Conservation (phyloP, 768 basidiomycete genomes). For the Agrocybe pediades region DNA sequence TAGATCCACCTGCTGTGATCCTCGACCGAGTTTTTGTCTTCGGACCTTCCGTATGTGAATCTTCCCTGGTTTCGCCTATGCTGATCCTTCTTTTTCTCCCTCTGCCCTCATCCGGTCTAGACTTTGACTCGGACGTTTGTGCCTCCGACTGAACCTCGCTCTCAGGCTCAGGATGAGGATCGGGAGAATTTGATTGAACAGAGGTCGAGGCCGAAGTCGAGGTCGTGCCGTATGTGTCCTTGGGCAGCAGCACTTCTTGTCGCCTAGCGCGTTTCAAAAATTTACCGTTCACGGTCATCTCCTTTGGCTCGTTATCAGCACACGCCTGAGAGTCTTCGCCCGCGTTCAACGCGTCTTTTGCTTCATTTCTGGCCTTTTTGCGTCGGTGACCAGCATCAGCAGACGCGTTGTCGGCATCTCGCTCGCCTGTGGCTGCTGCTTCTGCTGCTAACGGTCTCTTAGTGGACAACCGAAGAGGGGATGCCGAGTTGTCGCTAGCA, state of each 20-base stretch:
- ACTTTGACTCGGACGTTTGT: background rate
- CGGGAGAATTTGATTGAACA: background rate
- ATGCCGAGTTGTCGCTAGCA: slow-evolving; percentile 18
- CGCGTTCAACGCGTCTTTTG: slow-evolving; percentile 4
- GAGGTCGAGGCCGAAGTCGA: background rate
- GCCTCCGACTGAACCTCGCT: background rate
- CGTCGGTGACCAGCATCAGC: slow-evolving; percentile 7
- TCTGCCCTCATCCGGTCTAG: background rate
- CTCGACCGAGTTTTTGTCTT: background rate
- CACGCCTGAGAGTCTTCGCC: background rate
- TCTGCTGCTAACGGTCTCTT: slow-evolving; percentile 41
- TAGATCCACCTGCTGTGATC: background rate
- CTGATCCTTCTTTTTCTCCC: background rate
- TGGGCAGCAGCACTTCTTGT: background rate
- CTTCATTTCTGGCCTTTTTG: slow-evolving; percentile 16
- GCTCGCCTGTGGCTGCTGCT: too few species aligned
- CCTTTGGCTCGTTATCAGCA: background rate
- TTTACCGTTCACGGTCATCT: background rate
- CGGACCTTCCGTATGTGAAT: background rate
- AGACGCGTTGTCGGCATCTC: slow-evolving; percentile 20
- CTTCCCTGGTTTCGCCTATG: background rate
- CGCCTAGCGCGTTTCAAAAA: background rate
- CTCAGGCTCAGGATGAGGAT: background rate
- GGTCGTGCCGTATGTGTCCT: too few species aligned
- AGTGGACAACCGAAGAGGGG: slow-evolving; percentile 42